phyloP scores from a whole-genome alignment of 148 eudicot species.

The Dysphania ambrosioides region DNA sequence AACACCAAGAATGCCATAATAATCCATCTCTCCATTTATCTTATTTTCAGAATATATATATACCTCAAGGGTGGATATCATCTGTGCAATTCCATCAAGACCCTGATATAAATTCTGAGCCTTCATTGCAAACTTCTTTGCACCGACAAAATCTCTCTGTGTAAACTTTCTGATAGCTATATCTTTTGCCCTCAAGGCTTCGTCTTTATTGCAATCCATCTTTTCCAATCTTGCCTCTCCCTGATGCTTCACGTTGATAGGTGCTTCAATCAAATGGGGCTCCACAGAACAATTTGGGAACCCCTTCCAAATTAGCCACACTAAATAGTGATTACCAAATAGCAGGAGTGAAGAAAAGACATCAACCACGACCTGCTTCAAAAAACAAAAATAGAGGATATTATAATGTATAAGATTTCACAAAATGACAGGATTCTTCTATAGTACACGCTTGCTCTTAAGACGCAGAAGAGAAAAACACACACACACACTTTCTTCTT shows the following conservation, averaged over 20 bases:
- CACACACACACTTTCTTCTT: too few relatives aligned
- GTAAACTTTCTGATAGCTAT: constrained; percentile 35
- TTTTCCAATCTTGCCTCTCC: background rate
- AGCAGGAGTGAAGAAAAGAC: background rate
- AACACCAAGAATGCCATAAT: constrained; percentile 74
- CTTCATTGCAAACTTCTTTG: constrained; percentile 41
- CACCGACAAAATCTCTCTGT: constrained; percentile 34
- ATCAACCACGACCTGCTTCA: constrained; percentile 8
- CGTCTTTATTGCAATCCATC: constrained; percentile 54
- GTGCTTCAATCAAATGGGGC: too few relatives aligned
- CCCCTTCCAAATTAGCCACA: constrained; percentile 6
- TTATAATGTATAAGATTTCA: background rate
- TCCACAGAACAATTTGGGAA: constrained; percentile 6
- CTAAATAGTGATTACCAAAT: background rate
- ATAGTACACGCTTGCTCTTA: background rate
- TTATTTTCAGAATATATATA: constrained; percentile 27
- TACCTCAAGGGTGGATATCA: constrained; percentile 35
- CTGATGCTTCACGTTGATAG: too few relatives aligned
- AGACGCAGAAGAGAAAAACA: background rate
- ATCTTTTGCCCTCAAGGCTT: constrained; percentile 43
- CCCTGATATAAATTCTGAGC: constrained; percentile 37
- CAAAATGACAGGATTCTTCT: background rate
- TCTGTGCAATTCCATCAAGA: constrained; percentile 40
- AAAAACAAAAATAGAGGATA: background rate
- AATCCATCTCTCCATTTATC: constrained; percentile 46